Base-by-base conservation (phyloP, 805 yeast species). In the Kuraishia floccosa region DNA sequence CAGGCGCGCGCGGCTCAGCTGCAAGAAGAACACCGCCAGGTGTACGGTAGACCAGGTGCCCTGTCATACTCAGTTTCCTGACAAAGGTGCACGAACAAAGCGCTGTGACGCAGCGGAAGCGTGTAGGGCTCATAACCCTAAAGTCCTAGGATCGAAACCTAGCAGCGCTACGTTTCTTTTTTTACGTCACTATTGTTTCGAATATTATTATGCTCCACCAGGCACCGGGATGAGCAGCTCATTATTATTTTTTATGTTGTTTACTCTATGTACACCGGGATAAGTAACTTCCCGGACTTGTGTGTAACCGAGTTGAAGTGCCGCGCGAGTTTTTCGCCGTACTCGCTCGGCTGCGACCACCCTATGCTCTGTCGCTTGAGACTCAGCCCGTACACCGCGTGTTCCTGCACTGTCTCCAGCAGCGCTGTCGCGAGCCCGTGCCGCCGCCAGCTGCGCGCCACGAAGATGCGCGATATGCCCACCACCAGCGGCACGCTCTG, bases 101-200 rank as follows among this genome's bases (percentile, higher is more conserved):
- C 91, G 86, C 80, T 80, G 86, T 81, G 89, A 89, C 89, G 91
- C 89, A 81, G 91, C 77, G 91, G 93, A 80, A 81, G 89, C 91
- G 91, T 89, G 89, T 89, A 78, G 91, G 91, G 93, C 93, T 81
- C 93, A 81, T 81, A 81, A 81, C 93, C 89, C 91, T 80, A 89
- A 81, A 77, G 89, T 79, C 93, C 86, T 72, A 64, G 86, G 93
- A 81, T 81, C 91, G 91, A 81, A 79, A 81, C 91, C 83, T 63
- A 71, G 84, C 84, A 79, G 80, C 84, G 91, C 91, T 80, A 79
- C 24, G 44, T 45, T 54, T 56, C 60, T 65, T 50, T 44, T 43
- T 31, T 33, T 28, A n/a, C n/a, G n/a, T n/a, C 4, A 23, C 25
- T 5, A 28, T 28, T 19, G 23, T 11, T 6, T 30, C 26, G 6